Conservation (phyloP, 192 early-diverging fungal genomes). For the Coemansia sp. region DNA sequence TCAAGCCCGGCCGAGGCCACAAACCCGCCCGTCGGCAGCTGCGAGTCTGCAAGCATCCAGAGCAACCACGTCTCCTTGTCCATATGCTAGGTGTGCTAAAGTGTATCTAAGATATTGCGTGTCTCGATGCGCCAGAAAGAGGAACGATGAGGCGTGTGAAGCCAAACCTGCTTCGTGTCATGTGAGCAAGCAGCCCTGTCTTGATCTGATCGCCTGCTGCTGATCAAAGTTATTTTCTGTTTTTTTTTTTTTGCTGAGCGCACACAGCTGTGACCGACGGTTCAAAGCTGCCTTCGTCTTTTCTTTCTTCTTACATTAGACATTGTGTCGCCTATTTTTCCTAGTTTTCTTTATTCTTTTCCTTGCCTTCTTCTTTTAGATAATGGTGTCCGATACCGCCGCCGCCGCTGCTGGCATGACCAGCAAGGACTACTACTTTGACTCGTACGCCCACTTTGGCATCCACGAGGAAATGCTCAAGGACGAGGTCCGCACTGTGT, state of each 20-base stretch:
- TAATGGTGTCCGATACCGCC: constrained; percentile 10
- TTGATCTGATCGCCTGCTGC: too few relatives aligned
- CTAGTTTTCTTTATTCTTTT: not conserved
- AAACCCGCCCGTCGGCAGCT: constrained; percentile 93
- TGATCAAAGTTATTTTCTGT: too few relatives aligned
- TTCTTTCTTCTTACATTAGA: not conserved
- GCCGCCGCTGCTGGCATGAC: constrained; percentile 25
- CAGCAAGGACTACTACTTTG: constrained; percentile 92
- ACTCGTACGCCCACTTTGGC: constrained; percentile 95
- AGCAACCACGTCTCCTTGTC: constrained; percentile 67
- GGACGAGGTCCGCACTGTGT: constrained; percentile 92
- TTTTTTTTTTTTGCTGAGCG: too few relatives aligned
- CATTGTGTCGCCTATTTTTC: not conserved
- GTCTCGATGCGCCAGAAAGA: not conserved
- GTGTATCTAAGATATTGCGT: not conserved
- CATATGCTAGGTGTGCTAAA: constrained; percentile 13
- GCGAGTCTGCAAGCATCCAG: constrained; percentile 85
- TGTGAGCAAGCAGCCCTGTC: too few relatives aligned
- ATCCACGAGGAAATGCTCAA: constrained; percentile 98
- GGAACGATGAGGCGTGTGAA: not conserved
- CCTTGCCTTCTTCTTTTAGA: constrained; percentile 4
- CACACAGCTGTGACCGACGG: not conserved
- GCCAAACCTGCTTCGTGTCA: too few relatives aligned
- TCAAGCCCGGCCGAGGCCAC: constrained; percentile 91
- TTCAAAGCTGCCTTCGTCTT: not conserved